Base-by-base conservation (phyloP, 352 stramenopile species). In the Blastocystis sp. region DNA sequence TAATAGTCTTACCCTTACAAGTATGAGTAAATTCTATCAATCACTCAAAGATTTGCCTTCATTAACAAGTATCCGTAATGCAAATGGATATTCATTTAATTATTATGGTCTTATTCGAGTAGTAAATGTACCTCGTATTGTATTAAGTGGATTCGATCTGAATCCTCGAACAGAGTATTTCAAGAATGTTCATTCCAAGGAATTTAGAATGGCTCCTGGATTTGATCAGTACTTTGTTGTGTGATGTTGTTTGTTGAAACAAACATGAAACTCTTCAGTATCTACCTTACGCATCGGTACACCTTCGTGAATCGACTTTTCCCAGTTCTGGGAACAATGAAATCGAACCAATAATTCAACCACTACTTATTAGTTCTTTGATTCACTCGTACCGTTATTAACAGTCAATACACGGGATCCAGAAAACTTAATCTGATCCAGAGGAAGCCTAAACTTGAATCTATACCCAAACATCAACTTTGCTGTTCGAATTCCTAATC, bases 401-500 rank as follows among this genome's bases (percentile, higher is more conserved):
- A 95, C 92, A n/a, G 92, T 95, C 66, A 95, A 69, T 37, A 95
- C 92, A 39, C 92, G 92, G 11, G 92, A 94, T 19, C 90, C 74
- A 32, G 90, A 54, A 27, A 83, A 83, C n/a, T 63, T 61, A 14
- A 83, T 56, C 14, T 67, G 71, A 21, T 83, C 71, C 3, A 83
- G 37, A 5, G 71, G 71, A 6, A 83, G 46, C 49, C 63, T 74
- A 74, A 29, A 37, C 14, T 9, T 65, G 24, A 65, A 24, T 12
- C 57, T 7, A 16, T 29, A 7, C 7, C 19, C n/a, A n/a, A n/a
- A n/a, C n/a, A n/a, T n/a, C n/a, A 37, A 74, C 85, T 94, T 95
- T 37, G 93, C 94, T 9, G 94, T 97, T 63, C 91, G 89, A 88
- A 97, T 94, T n/a, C 91, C 92, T 46, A 97, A 91, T 67, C 91